Base-by-base conservation (phyloP, 495 filamentous ascomycete species). In the Lophiotrema nucula region DNA sequence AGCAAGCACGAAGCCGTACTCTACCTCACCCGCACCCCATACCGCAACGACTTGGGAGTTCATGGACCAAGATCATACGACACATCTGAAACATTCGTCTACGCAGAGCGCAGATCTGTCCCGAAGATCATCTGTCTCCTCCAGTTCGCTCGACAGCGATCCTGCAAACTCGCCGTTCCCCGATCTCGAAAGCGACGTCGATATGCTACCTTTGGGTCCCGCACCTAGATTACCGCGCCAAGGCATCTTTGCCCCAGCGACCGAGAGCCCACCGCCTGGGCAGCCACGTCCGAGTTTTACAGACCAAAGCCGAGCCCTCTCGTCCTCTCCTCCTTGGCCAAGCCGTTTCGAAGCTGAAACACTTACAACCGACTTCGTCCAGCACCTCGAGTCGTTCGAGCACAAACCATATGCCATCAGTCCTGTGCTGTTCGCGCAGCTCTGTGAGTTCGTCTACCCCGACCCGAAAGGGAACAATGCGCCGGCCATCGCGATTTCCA, bases 281-380 rank as follows among this genome's bases (percentile, higher is more conserved):
- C n/a, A 12, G 15, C 33, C 50, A 10, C 49, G 44, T 1, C 16
- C 57, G 16, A 60, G 28, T 23, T 60, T 42, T 44, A 60, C 28
- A n/a, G 57, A 60, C 26, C 41, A 50, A 2, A 60, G 50, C 21
- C 26, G 57, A 23, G 57, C 57, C 13, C 39, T 60, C 5, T 43
- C 47, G 2, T 26, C 57, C 38, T 31, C 56, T 12, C 25, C 50
- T 0, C 56, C 58, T 10, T 62, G 53, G 4, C 58, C 58, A 0
- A 62, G 58, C 28, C 51, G 52, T 1, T 62, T 62, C 39, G 58
- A 62, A 41, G 58, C 58, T 19, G 58, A 62, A 41, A 62, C 58
- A 1, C 18, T 62, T 21, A 62, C 58, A 2, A 18, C 50, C 3
- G 58, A 56, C 15, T 62, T 62, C 19, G 44, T 56, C 5, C 33